Evolutionary conservation across 352 stramenopile genomes (phyloP).

Genomic region (Globisporangium splendens): DNA sequence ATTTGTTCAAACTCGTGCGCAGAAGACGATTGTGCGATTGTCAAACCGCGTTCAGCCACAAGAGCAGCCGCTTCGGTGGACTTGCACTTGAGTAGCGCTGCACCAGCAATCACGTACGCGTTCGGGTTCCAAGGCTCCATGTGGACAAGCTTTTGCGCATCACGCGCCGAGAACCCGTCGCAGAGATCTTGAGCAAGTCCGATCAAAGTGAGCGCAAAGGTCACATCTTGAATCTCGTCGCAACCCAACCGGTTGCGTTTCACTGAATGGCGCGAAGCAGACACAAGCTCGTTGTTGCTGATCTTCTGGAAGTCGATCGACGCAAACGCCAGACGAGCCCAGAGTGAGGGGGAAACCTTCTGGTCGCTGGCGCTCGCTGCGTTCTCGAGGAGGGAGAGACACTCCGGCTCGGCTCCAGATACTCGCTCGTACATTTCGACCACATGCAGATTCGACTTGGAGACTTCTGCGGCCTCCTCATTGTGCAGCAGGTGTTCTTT

Average conservation of each 20-base stretch:
- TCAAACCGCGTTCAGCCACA: conserved; percentile 39
- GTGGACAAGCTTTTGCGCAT: conserved; percentile 50
- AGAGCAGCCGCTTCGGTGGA: conserved; percentile 14
- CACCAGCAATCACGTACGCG: conserved; percentile 46
- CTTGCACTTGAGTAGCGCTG: conserved; percentile 44
- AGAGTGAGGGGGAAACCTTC: conserved; percentile 12
- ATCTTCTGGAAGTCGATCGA: conserved; percentile 33
- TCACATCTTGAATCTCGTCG: conserved; percentile 26
- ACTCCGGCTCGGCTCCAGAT: conserved; percentile 16
- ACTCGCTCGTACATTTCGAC: conserved; percentile 42
- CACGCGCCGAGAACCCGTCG: background rate
- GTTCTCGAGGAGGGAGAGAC: conserved; percentile 23
- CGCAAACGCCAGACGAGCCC: conserved; percentile 27
- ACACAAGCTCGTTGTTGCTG: background rate
- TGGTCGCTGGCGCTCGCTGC: conserved; percentile 21
- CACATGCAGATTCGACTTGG: conserved; percentile 19
- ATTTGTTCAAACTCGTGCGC: conserved; percentile 16
- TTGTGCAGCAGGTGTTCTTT: conserved; percentile 27
- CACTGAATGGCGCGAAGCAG: background rate
- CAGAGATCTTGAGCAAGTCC: background rate
- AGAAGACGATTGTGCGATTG: conserved; percentile 12
- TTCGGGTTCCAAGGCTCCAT: conserved; percentile 54
- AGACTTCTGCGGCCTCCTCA: background rate
- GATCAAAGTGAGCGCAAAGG: conserved; percentile 15
- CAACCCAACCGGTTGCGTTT: background rate